Base-by-base conservation (phyloP, 192 early-diverging fungal species). In the Rhizophlyctis rosea region DNA sequence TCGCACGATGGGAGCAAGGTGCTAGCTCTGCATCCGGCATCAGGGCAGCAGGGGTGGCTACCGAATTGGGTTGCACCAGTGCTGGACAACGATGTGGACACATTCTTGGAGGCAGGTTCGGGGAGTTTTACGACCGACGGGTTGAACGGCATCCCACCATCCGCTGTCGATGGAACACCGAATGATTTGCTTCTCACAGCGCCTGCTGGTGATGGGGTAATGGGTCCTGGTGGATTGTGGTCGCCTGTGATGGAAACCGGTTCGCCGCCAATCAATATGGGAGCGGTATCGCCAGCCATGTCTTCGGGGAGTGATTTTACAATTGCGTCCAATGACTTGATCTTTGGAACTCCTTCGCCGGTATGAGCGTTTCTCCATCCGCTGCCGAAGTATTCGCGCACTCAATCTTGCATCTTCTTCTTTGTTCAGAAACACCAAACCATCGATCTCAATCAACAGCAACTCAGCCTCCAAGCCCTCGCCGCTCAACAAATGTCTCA, bases 1-100 rank as follows among this genome's bases (percentile, higher is more conserved):
- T 39, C 47, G 11, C 11, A 49, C 13, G 4, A 13, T 14, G 59
- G 3, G 29, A 16, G 11, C 21, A 18, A 60, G 28, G 47, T 49
- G 14, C 50, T 49, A 16, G 59, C 59, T 7, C 47, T 18, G 3
- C 4, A 60, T 21, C 27, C 27, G 27, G 32, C 35, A 3, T 49
- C 59, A 11, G 28, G 50, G 11, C 24, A 25, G 2, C 59, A 60
- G 30, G 59, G 59, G 28, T 60, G 59, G 59, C 25, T 60, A 23
- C 47, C 59, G 27, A n/a, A 47, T 14, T 60, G 56, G 56, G 35
- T 58, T 4, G 34, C 44, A 21, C 50, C 50, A 25, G 14, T 9
- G 24, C 7, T 25, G 50, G 13, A 25, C 7, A 13, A 7, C 25
- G 50, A 13, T 25, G 50, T 21, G 7, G 16, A 52, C 50, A 7